Evolutionary conservation across 2,329 filamentous ascomycete species (phyloP).

Genomic region (Scortechinia acanthostroma): DNA sequence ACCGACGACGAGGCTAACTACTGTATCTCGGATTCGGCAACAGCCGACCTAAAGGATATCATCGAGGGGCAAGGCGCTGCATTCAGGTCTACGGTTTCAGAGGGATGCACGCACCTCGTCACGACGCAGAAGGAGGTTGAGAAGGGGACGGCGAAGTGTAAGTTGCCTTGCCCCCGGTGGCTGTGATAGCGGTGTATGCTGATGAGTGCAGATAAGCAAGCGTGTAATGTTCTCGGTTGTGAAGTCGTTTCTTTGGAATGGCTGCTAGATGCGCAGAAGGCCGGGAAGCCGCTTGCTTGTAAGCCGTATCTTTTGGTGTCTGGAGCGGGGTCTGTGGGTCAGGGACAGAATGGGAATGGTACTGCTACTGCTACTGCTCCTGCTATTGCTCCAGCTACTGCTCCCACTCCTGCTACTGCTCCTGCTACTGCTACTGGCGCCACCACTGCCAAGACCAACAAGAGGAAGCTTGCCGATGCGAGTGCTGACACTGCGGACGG

Average conservation of each 20-base stretch:
- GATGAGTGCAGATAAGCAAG: neutral
- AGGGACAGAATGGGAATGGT: neutral
- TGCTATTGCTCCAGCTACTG: too few species aligned
- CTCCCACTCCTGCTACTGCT: too few species aligned
- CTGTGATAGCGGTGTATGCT: neutral
- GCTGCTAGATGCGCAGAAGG: neutral
- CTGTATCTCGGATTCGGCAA: neutral
- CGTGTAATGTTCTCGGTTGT: neutral
- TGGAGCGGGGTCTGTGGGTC: neutral
- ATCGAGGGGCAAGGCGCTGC: neutral
- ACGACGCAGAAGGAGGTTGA: neutral
- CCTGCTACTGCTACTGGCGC: too few species aligned
- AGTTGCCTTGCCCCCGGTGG: neutral
- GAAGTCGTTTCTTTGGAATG: neutral
- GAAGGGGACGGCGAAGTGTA: neutral
- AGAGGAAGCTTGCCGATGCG: neutral
- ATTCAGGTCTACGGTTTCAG: neutral
- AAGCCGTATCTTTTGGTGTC: neutral
- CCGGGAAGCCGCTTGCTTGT: neutral
- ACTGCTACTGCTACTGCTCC: too few species aligned
- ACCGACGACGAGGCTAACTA: neutral
- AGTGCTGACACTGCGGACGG: neutral
- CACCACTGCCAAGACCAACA: neutral
- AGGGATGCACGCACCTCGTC: neutral
- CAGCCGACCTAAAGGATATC: neutral